These are phyloP conservation scores for Cucumis hystrix DNA, from an alignment of 306 rosid genomes.

Conservation along the genomic window DNA sequence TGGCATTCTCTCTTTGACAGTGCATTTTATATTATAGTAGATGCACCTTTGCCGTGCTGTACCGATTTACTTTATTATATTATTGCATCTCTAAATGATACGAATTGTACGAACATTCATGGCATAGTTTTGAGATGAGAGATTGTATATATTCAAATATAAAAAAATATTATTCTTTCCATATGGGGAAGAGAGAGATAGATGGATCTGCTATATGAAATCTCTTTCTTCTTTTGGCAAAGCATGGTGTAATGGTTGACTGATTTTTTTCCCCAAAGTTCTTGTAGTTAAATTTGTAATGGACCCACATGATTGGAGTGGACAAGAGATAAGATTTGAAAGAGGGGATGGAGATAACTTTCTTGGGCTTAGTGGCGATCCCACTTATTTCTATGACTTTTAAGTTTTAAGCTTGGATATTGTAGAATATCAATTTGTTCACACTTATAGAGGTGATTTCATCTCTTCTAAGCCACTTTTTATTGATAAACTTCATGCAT, in stretches of 20 bases:
- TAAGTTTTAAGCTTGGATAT: not conserved
- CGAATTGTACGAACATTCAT: conserved; percentile 65
- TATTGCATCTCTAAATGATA: conserved; percentile 20
- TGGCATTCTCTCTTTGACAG: conserved; percentile 4
- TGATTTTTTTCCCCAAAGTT: not conserved
- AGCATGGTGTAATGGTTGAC: not conserved
- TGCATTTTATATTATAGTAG: conserved; percentile 13
- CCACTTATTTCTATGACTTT: not conserved
- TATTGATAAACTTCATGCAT: not conserved
- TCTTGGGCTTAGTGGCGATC: conserved; percentile 2
- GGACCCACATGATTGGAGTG: conserved; percentile 4
- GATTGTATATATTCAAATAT: not conserved
- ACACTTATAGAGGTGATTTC: not conserved
- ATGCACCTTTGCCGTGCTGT: conserved; percentile 25
- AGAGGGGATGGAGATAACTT: conserved; percentile 2
- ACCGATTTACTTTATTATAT: conserved; percentile 12
- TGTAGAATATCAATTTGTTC: not conserved
- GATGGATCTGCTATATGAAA: not conserved
- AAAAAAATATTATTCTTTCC: not conserved
- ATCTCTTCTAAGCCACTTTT: not conserved
- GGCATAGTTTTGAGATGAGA: conserved; percentile 3
- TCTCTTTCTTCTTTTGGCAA: not conserved
- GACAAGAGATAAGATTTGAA: conserved; percentile 7
- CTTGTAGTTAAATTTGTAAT: not conserved
- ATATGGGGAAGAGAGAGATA: not conserved